A percentile compares a stretch with the other conserved stretches of the same genome.
Evolutionary conservation across 2,329 filamentous ascomycete genomes (phyloP).

Genomic region (Colletotrichum echinochloae): DNA sequence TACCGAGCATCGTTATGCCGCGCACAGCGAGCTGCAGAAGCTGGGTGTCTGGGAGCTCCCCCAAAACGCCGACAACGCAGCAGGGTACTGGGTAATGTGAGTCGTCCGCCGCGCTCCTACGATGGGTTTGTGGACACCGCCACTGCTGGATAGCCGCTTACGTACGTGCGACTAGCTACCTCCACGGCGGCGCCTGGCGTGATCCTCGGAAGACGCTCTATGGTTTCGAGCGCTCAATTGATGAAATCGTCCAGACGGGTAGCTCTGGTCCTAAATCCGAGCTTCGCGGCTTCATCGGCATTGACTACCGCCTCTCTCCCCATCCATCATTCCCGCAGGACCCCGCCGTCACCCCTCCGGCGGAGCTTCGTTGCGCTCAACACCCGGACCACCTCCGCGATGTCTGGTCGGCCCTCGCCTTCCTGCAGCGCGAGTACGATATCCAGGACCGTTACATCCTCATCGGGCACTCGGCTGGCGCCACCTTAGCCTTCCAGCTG

Average conservation of each 20-base stretch:
- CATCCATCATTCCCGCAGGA: conserved; percentile 58
- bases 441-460: conserved; percentile 66
- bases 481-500: conserved; percentile 72
- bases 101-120: conserved; percentile 27
- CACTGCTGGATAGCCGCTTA: background rate
- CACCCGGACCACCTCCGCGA: conserved; percentile 73
- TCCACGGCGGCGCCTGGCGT: conserved; percentile 74
- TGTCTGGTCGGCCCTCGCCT: conserved; percentile 63
- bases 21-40: conserved; percentile 56
- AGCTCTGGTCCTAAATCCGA: conserved; percentile 45
- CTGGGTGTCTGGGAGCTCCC: conserved; percentile 58
- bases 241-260: conserved; percentile 52
- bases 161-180: conserved; percentile 53
- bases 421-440: conserved; percentile 59
- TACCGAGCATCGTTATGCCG: conserved; percentile 52
- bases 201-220: conserved; percentile 64
- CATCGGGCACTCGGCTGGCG: conserved; percentile 73
- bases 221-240: conserved; percentile 60
- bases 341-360: conserved; percentile 31
- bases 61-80: conserved; percentile 31
- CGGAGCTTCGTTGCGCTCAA: conserved; percentile 56
- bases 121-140: background rate
- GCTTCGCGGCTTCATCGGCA: conserved; percentile 72
- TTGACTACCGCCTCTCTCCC: conserved; percentile 72
- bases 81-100: conserved; percentile 54